phyloP scores from a whole-genome alignment of 441 rosid genomes.

The Corymbia calophylla region DNA sequence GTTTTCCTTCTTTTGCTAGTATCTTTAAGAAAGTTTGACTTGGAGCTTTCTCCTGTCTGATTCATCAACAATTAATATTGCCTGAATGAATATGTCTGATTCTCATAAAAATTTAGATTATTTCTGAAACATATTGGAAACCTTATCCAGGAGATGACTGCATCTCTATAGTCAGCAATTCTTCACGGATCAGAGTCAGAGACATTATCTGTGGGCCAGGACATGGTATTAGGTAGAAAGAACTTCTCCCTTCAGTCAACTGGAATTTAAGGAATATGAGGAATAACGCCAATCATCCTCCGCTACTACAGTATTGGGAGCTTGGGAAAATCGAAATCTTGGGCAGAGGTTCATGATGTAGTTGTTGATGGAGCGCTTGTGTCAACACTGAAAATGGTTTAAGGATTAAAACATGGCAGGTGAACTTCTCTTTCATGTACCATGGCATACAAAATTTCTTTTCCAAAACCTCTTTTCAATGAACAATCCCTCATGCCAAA shows the following conservation, averaged over 20 bases:
- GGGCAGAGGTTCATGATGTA: slow-evolving; percentile 47
- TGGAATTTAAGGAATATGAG: neutral
- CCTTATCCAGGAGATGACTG: slow-evolving; percentile 83
- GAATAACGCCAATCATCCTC: neutral
- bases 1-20: neutral
- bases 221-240: slow-evolving; percentile 80
- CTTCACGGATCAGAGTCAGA: slow-evolving; percentile 57
- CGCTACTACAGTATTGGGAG: slow-evolving; percentile 62
- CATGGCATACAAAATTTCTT: neutral
- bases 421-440: slow-evolving; percentile 3
- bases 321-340: slow-evolving; percentile 66
- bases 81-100: neutral
- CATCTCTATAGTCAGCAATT: slow-evolving; percentile 72
- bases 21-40: neutral
- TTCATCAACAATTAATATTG: neutral
- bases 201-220: slow-evolving; percentile 86
- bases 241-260: neutral
- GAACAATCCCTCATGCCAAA: neutral
- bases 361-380: slow-evolving; percentile 55
- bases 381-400: slow-evolving; percentile 69
- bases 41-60: neutral
- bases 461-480: neutral
- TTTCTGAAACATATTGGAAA: neutral
- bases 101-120: neutral
- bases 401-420: slow-evolving; percentile 99